phyloP scores from a whole-genome alignment of 2,329 filamentous ascomycete genomes.

The Tolypocladium endophyticum region DNA sequence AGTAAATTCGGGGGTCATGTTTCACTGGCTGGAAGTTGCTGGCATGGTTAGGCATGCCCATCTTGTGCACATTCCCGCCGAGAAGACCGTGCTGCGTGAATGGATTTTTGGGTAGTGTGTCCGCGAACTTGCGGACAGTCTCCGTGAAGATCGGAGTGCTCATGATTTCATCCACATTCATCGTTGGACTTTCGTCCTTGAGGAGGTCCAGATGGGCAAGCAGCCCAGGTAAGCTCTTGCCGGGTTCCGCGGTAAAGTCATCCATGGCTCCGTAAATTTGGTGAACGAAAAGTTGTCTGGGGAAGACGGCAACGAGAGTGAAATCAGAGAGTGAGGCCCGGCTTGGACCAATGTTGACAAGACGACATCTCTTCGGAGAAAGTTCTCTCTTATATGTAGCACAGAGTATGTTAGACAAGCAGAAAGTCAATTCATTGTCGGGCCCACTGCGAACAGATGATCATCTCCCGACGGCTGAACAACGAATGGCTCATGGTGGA shows the following conservation, averaged over 20 bases:
- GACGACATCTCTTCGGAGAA: neutral
- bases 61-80: conserved; percentile 4
- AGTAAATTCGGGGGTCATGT: conserved; percentile 24
- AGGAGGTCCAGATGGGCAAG: conserved; percentile 4
- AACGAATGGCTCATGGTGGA: neutral
- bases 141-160: conserved; percentile 10
- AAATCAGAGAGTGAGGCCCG: too few relatives aligned
- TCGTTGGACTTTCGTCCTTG: neutral
- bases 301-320: neutral
- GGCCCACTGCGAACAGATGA: neutral
- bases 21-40: neutral
- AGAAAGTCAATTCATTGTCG: neutral
- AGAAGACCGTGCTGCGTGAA: conserved; percentile 11
- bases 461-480: neutral
- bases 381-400: neutral
- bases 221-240: neutral
- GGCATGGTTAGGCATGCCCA: neutral
- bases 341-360: too few relatives aligned
- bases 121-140: conserved; percentile 2
- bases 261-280: neutral
- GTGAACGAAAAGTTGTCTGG: neutral
- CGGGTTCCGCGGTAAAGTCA: neutral
- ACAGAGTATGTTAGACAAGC: neutral
- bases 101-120: neutral
- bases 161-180: conserved; percentile 5